Evolutionary conservation across 305 asterid genomes (phyloP), one percentile per base, ranked within the genome.

Genomic region (Fraxinus ornus): DNA sequence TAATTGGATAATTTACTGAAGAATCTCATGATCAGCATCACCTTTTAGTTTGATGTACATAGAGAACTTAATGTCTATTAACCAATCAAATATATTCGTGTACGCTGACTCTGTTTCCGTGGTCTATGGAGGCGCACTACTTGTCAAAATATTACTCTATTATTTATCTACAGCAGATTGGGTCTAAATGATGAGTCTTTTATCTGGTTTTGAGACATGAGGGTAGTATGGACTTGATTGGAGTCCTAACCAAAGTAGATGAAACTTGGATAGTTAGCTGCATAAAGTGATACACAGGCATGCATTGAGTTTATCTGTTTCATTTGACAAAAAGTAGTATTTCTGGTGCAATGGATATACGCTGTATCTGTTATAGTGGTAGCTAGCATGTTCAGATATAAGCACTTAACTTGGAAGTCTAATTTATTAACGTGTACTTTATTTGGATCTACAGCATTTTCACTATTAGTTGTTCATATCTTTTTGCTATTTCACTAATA

Each of bases 121-220:
- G 24, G 64, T 41, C 9, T 9, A 2, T 78, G 57, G n/a, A 71
- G 74, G 55, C n/a, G 26, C 78, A 32, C 52, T 36, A 13, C 22
- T 82, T 36, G 19, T 41, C 76, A 49, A 70, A 15, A 22, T 22
- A 33, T 66, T 72, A 37, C 55, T 78, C 44, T 35, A 57, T 15
- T 73, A 33, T 39, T 36, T 15, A 15, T 21, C 32, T 70, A 10
- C 75, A 21, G 49, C 17, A 13, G 55, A 36, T 17, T 80, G 33
- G 75, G 57, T 35, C 76, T 77, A 68, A n/a, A 17, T 30, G 49
- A 52, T 39, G 2, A 55, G 26, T 55, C 24, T 55, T 55, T 55
- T 55, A 81, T 76, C 64, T 81, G 64, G 49, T 32, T 62, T 19
- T 26, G 49, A 82, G 44, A 19, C 62, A 8, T 26, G 49, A 82